Base-by-base conservation (phyloP, 1,284 basidiomycete genomes). In the Puccinia hordei region DNA sequence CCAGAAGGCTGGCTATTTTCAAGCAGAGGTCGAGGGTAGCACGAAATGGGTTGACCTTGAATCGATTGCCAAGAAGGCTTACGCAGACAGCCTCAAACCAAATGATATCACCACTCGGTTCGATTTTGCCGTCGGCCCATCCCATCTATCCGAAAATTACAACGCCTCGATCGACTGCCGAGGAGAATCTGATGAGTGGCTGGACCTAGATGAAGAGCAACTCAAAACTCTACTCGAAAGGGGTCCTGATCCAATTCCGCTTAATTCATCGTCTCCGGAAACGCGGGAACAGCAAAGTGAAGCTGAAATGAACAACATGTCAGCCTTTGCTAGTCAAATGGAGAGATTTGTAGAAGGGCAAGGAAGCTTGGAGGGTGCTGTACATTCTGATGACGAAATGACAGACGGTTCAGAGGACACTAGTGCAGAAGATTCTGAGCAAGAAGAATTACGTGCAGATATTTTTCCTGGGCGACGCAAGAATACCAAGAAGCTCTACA, bases 271-370 rank as follows among this genome's bases (percentile, higher is more conserved):
- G 10, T 81, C 76, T 61, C 79, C 73, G 24, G 81, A 72, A 51
- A 55, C 81, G 46, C 82, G 82, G 24, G 82, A 84, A 73, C 72
- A 73, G 33, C 79, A 76, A 73, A 82, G 81, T 27, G 53, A 82
- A 30, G 88, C 89, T 77, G 91, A 94, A 84, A 91, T 93, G 1
- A 85, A 88, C 22, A 90, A 89, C 77, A 86, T 98, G 63, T 89
- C 90, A 83, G 88, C 90, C 82, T 88, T 98, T 71, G 94, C 95
- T 13, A 87, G 89, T 82, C 93, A 93, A 85, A 92, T 98, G 0
- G 91, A 93, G 84, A 88, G 88, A 41, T 98, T 98, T 84, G 90
- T 98, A 1, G 91, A 94, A 83, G 93, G 92, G 1, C 87, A 94
- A 85, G 95, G 95, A 6, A 91, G 92, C 82, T 82, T 96, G 6